Base-by-base conservation (phyloP, 2,329 filamentous ascomycete species). In the Berkeleyomyces basicola region DNA sequence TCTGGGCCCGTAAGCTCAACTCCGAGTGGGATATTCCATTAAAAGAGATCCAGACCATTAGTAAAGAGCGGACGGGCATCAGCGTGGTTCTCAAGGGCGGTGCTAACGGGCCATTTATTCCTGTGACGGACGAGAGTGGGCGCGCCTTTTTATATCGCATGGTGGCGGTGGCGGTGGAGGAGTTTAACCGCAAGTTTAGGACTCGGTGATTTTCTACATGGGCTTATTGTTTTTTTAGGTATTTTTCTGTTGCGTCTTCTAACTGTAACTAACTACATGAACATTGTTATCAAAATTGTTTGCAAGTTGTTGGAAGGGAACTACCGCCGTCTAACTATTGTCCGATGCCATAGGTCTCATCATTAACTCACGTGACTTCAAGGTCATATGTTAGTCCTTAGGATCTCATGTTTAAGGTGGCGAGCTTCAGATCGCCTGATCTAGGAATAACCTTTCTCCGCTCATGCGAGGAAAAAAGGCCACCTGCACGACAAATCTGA, bases 1-100 rank as follows among this genome's bases (percentile, higher is more conserved):
- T 99, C 66, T 83, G 90, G 68, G 90, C 88, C 60, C 87, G 90
- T 76, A 86, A 87, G 70, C 78, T 99, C 69, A 85, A 83, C 61
- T 91, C 85, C 16, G 92, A 97, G 74, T 99, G 93, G 93, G 93
- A 99, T 70, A 90, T 97, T 9, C 88, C 90, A 36, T 79, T 99
- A 67, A 96, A 93, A 70, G 93, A 99, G 71, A 84, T 99, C 23
- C 91, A 97, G 77, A 97, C 91, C 0, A 97, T 99, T 67, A 88
- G 86, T 55, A 99, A 97, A 77, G 95, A 99, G 78, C 79, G 93
- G 61, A 99, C 93, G 0, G 95, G 93, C 0, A 84, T 99, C 74
- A 91, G 88, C 67, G 82, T 99, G 66, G 86, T 88, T 57, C 76
- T 97, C 67, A 87, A 95, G 68, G 92, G 91, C 9, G 92, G 91